A percentile compares a stretch with the other conserved stretches of the same genome.
Conservation (phyloP, 1,284 basidiomycete genomes). For the Meripilus lineatus region DNA sequence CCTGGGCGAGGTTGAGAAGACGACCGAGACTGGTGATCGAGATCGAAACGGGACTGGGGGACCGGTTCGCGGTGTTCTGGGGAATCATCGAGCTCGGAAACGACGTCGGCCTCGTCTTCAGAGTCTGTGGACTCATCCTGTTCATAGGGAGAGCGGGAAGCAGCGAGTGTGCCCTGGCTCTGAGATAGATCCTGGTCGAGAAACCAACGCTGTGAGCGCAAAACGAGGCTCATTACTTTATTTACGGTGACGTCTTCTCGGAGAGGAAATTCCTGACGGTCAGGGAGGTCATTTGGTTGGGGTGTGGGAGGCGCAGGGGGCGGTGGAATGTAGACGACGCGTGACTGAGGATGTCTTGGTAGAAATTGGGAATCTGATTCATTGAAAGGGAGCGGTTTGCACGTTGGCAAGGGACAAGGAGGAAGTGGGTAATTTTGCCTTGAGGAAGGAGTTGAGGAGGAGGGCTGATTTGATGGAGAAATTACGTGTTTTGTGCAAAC, state of each 20-base stretch:
- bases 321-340: constrained; percentile 14
- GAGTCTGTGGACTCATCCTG: constrained; percentile 21
- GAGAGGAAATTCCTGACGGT: not conserved
- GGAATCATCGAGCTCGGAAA: constrained; percentile 18
- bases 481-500: constrained; percentile 28
- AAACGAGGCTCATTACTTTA: constrained; percentile 50
- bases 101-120: constrained; percentile 20
- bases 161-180: constrained; percentile 7
- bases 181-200: constrained; percentile 4
- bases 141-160: constrained; percentile 10
- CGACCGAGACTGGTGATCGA: constrained; percentile 5
- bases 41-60: not conserved
- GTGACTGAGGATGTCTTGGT: constrained; percentile 21
- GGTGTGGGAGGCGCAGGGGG: constrained; percentile 12
- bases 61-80: constrained; percentile 6
- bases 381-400: constrained; percentile 14
- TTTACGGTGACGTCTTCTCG: constrained; percentile 58
- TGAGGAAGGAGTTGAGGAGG: constrained; percentile 10
- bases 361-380: constrained; percentile 8
- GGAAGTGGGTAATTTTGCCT: constrained; percentile 20
- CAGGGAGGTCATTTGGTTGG: not conserved
- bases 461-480: constrained; percentile 6
- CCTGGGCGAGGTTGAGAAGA: constrained; percentile 1
- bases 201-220: constrained; percentile 18
- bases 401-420: constrained; percentile 30